These are phyloP conservation scores for Thamnidium elegans DNA, from an alignment of 192 early-diverging fungal species.

Conservation along the genomic window DNA sequence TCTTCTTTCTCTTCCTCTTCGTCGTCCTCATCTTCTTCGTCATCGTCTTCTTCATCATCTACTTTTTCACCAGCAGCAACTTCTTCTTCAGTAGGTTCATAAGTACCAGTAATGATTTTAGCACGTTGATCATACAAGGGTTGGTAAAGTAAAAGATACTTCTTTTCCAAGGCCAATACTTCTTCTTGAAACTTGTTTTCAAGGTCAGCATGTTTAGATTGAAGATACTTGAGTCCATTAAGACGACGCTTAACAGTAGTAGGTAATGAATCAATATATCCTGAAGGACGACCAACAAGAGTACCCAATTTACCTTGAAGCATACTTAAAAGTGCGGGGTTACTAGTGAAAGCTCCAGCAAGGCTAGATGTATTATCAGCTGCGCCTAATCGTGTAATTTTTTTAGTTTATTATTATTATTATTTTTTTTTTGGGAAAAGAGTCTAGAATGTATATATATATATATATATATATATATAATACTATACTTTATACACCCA, in stretches of 20 bases:
- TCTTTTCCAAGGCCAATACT: constrained; percentile 93
- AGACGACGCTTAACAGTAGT: constrained; percentile 79
- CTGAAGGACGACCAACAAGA: constrained; percentile 69
- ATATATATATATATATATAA: background rate
- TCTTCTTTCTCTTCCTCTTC: constrained; percentile 36
- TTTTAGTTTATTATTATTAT: background rate
- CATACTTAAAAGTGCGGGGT: constrained; percentile 68
- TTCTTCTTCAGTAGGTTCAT: constrained; percentile 91
- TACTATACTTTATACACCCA: background rate
- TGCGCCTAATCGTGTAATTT: background rate
- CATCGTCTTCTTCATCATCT: constrained; percentile 32
- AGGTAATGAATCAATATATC: constrained; percentile 49
- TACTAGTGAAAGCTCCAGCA: constrained; percentile 41
- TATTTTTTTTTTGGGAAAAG: background rate
- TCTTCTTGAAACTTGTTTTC: constrained; percentile 92
- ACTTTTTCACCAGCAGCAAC: constrained; percentile 60
- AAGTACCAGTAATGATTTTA: constrained; percentile 69
- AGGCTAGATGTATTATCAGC: constrained; percentile 12
- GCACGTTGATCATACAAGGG: constrained; percentile 91
- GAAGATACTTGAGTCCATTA: constrained; percentile 83
- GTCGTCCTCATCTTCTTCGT: constrained; percentile 49
- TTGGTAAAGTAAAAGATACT: constrained; percentile 81
- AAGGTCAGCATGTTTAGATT: constrained; percentile 81
- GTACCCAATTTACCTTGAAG: constrained; percentile 74
- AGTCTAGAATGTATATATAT: background rate